Percentiles rank a stretch among this genome's conserved stretches.
Evolutionary conservation across 2,329 filamentous ascomycete species (phyloP).

Genomic region (Penicillium hesseltinei): DNA sequence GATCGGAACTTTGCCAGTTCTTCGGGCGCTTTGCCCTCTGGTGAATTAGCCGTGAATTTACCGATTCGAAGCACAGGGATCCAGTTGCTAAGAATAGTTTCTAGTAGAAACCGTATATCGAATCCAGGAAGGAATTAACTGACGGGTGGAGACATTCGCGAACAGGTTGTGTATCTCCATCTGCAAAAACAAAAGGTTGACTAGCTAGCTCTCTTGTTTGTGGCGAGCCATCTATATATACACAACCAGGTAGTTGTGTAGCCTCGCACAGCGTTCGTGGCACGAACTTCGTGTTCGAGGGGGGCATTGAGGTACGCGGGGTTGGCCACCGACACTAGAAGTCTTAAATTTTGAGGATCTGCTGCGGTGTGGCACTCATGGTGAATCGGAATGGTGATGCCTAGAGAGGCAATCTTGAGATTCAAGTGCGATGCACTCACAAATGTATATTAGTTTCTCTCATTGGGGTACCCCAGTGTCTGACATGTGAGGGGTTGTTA

Average conservation of each 20-base stretch:
- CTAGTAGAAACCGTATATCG: not conserved
- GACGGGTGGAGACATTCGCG: conserved; percentile 12
- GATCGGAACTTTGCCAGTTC: too few species aligned
- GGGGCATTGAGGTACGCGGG: conserved; percentile 6
- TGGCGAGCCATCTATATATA: conserved; percentile 21
- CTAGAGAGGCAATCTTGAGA: not conserved
- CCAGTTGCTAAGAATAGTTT: too few species aligned
- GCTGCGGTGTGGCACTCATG: not conserved
- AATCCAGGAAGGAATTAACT: conserved; percentile 16
- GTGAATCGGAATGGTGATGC: not conserved
- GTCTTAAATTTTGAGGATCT: conserved; percentile 15
- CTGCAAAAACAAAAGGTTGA: not conserved
- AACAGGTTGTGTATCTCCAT: conserved; percentile 4
- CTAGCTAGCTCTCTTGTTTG: conserved; percentile 8
- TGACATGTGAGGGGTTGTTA: not conserved
- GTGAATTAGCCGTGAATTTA: too few species aligned
- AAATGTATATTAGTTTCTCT: not conserved
- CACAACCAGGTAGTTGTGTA: conserved; percentile 24
- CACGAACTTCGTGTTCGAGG: conserved; percentile 8
- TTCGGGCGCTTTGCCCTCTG: too few species aligned
- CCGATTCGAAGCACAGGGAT: too few species aligned
- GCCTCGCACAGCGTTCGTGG: conserved; percentile 16
- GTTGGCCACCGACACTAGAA: conserved; percentile 10
- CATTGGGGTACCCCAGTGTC: not conserved
- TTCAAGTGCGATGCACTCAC: not conserved